A percentile compares a stretch with the other conserved stretches of the same genome.
phyloP scores from a whole-genome alignment of 2,329 filamentous ascomycete species.

The Hypoxylon sp. region DNA sequence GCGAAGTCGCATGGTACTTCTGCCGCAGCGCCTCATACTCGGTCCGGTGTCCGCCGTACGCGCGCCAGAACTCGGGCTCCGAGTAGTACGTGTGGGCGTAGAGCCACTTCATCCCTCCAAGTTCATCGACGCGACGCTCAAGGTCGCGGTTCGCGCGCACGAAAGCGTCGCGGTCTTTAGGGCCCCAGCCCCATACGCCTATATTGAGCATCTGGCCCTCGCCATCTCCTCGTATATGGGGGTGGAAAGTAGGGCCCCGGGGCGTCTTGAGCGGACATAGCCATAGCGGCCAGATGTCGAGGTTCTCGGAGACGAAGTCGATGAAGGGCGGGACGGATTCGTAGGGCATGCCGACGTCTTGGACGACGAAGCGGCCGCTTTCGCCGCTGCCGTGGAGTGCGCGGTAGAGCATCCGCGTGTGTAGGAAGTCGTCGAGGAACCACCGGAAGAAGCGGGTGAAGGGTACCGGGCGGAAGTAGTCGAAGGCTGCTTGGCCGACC shows the following conservation, averaged over 20 bases:
- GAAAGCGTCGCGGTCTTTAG: conserved; percentile 69
- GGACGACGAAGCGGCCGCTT: conserved; percentile 74
- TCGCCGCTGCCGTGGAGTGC: conserved; percentile 77
- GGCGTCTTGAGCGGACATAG: conserved; percentile 68
- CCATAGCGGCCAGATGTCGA: conserved; percentile 72
- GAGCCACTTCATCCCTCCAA: conserved; percentile 87
- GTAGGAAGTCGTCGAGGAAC: conserved; percentile 78
- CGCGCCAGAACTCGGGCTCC: conserved; percentile 76
- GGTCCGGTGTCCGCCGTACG: conserved; percentile 66
- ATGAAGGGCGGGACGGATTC: conserved; percentile 65
- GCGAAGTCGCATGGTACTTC: conserved; percentile 71
- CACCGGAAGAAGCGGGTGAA: conserved; percentile 75
- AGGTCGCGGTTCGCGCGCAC: conserved; percentile 77
- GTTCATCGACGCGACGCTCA: conserved; percentile 75
- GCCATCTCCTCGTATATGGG: conserved; percentile 55
- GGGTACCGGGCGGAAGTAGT: conserved; percentile 74
- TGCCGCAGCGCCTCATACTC: conserved; percentile 73
- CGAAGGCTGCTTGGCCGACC: conserved; percentile 75
- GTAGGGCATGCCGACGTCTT: conserved; percentile 74
- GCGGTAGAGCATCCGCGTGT: conserved; percentile 80
- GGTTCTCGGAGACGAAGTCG: conserved; percentile 64
- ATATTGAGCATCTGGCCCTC: conserved; percentile 66
- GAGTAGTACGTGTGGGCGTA: conserved; percentile 89
- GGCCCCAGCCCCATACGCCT: conserved; percentile 85
- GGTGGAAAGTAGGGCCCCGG: conserved; percentile 67